phyloP scores from a whole-genome alignment of 2,329 filamentous ascomycete genomes.

The Sporothrix luriei region DNA sequence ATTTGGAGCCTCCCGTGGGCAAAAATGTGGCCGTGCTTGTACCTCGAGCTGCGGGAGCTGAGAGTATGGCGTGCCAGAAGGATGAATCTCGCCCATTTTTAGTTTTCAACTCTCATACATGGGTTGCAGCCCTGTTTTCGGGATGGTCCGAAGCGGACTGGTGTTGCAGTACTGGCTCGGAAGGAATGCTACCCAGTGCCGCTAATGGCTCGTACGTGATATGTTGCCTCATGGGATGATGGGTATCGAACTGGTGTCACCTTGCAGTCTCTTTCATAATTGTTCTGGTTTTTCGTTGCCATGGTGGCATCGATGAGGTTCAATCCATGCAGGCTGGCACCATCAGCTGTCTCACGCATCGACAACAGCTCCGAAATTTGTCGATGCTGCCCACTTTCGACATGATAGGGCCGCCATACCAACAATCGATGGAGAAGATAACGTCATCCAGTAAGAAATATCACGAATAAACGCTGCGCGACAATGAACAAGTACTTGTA shows the following conservation, averaged over 20 bases:
- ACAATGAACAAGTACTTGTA: not conserved
- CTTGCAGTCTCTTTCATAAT: no score
- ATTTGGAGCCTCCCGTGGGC: not conserved
- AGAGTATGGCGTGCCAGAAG: not conserved
- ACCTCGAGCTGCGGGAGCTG: not conserved
- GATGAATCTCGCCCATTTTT: not conserved
- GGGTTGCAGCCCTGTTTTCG: not conserved
- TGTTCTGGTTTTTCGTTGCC: not conserved
- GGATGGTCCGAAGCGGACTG: not conserved
- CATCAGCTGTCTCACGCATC: not conserved
- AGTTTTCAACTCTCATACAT: not conserved
- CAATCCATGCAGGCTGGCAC: not conserved
- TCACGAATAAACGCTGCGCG: not conserved
- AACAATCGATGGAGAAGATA: not conserved
- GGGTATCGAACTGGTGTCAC: not conserved
- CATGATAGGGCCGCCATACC: conserved; percentile 9
- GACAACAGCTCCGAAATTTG: not conserved
- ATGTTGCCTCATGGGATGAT: not conserved
- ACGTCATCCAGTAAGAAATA: not conserved
- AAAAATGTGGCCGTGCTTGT: not conserved
- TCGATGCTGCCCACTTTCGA: conserved; percentile 12
- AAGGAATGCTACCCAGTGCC: no score
- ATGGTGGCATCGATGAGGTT: not conserved
- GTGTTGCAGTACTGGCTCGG: no score
- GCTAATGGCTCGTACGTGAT: not conserved